Evolutionary conservation across 768 basidiomycete genomes (phyloP), one percentile per base, ranked within the genome.

Genomic region (Kwoniella newhampshirensis): DNA sequence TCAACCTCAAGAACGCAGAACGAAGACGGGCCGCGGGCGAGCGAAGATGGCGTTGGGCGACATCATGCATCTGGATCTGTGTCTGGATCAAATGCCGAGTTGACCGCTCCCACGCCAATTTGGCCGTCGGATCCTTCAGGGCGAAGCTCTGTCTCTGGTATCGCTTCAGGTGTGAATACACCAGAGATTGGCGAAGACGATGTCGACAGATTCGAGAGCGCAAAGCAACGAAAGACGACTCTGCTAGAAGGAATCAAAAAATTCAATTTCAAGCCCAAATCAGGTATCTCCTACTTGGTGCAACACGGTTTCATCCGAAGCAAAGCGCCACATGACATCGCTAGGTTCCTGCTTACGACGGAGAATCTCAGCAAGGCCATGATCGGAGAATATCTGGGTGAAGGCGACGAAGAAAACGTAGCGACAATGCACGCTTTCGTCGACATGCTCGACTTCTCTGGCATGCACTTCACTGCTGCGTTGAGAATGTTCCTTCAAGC

Each of bases 191-290:
- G 36, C 0, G 77, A 78, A n/a, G 96, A 98, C 69, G 94, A 98
- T 74, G 94, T 94, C 1, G 86, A 82, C 18, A 83, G 83, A 68
- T 97, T 99, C 62, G 94, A 97, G 79, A 92, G 83, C 59, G 96
- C 92, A 11, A 97, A 96, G 75, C 89, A 91, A 78, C 87, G 89
- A 78, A 99, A 99, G 79, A 97, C 90, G 30, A 93, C 88, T 0
- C 76, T 98, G 26, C 78, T 92, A 36, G 94, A 98, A 73, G 96
- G 96, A 25, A 88, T 98, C 77, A 92, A 88, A 77, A 91, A 91
- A 77, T 99, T 99, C 78, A 97, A 98, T 75, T 91, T 87, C 81
- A 98, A 96, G 78, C 93, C 94, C n/a, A 98, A 97, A 78, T 84
- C 86, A 65, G 96, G 96, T 15, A 81, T 98, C 48, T 81, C 87